phyloP scores from a whole-genome alignment of 768 basidiomycete genomes.

The Lactarius sanguifluus region DNA sequence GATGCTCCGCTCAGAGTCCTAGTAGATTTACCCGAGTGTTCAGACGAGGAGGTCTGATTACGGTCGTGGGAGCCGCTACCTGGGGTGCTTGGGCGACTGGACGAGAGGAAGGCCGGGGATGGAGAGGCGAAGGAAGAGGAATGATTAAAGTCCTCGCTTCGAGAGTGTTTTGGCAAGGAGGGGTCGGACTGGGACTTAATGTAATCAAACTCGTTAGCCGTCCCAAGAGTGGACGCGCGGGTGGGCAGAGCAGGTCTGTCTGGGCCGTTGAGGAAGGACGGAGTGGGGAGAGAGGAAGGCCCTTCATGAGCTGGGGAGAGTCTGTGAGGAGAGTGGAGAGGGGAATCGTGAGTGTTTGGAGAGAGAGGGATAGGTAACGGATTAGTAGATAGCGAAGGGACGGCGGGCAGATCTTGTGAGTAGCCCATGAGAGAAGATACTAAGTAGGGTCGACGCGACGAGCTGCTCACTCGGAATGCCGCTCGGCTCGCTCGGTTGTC shows the following conservation, averaged over 20 bases:
- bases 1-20: constrained; percentile 49
- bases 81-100: constrained; percentile 62
- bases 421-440: constrained; percentile 18
- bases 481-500: background rate
- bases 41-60: constrained; percentile 53
- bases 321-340: constrained; percentile 21
- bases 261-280: constrained; percentile 31
- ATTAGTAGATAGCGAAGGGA: constrained; percentile 15
- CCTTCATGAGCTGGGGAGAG: constrained; percentile 13
- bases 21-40: constrained; percentile 49
- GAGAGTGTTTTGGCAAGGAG: constrained; percentile 46
- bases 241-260: constrained; percentile 58
- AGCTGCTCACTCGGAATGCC: background rate
- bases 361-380: constrained; percentile 21
- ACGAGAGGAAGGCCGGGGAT: constrained; percentile 45
- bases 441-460: background rate
- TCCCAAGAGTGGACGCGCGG: constrained; percentile 63
- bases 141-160: constrained; percentile 75
- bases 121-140: constrained; percentile 31
- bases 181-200: constrained; percentile 37
- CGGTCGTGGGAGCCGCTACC: constrained; percentile 46
- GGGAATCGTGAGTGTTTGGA: constrained; percentile 14
- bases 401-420: constrained; percentile 25
- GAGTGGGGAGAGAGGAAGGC: constrained; percentile 21
- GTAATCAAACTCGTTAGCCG: constrained; percentile 54